Evolutionary conservation across 495 filamentous ascomycete genomes (phyloP).

Genomic region (Podospora tetraspora): DNA sequence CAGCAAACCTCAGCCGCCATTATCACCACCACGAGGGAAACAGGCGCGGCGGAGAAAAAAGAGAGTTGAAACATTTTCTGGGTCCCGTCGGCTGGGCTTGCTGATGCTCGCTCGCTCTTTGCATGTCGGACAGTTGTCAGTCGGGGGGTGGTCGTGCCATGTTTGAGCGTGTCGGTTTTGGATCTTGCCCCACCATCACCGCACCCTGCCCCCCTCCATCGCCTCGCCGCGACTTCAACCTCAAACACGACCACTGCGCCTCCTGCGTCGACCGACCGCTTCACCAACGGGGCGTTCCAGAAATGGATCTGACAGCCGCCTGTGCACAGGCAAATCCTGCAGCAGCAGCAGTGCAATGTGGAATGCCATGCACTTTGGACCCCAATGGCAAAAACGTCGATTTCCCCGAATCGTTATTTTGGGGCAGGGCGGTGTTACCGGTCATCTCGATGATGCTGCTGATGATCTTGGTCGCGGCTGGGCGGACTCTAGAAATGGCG

Average conservation of each 20-base stretch:
- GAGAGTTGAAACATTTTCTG: background rate
- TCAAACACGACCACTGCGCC: constrained; percentile 18
- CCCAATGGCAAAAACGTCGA: background rate
- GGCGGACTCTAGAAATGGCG: background rate
- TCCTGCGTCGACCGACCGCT: constrained; percentile 10
- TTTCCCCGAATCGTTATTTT: background rate
- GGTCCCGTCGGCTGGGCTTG: background rate
- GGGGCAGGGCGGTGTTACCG: background rate
- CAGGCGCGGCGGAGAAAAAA: background rate
- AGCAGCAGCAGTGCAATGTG: background rate
- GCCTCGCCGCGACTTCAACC: constrained; percentile 14
- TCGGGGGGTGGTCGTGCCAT: background rate
- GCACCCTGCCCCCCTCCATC: constrained; percentile 6
- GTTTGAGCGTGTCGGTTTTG: constrained; percentile 3
- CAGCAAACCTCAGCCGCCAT: background rate
- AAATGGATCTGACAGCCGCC: background rate
- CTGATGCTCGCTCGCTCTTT: background rate
- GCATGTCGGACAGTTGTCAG: background rate
- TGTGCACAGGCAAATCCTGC: background rate
- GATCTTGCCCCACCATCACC: background rate
- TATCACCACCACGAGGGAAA: background rate
- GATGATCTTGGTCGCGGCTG: background rate
- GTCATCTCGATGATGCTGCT: background rate
- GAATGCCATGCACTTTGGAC: background rate
- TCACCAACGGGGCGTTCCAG: background rate